These are phyloP conservation scores for Boletellus sp. DNA, from an alignment of 768 basidiomycete genomes.

Conservation along the genomic window DNA sequence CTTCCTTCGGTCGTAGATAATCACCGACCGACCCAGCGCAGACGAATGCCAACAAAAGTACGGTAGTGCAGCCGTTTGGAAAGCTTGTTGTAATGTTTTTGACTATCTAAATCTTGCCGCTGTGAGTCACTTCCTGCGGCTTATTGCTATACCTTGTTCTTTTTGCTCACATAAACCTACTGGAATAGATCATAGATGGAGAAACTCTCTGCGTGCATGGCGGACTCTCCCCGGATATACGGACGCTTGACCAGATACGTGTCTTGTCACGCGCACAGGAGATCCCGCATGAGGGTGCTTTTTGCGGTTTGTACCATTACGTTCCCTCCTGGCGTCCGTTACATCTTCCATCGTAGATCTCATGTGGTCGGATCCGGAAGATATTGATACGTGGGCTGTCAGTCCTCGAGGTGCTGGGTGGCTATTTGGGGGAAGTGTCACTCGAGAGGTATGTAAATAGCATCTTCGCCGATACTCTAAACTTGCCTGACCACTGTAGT, in stretches of 20 bases:
- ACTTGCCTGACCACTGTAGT: conserved; percentile 43
- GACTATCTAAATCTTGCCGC: conserved; percentile 95
- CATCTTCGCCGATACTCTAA: background rate
- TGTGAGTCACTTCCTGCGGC: conserved; percentile 41
- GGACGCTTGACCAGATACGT: conserved; percentile 91
- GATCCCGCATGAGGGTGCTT: conserved; percentile 98
- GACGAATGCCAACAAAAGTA: conserved; percentile 99
- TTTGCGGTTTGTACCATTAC: conserved; percentile 61
- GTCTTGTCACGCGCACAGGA: conserved; percentile 94
- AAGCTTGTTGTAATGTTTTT: conserved; percentile 94
- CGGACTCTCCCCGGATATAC: conserved; percentile 92
- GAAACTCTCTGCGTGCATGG: conserved; percentile 92
- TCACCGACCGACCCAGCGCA: conserved; percentile 23
- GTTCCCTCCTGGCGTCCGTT: background rate
- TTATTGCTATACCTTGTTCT: background rate
- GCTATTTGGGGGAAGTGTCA: conserved; percentile 86
- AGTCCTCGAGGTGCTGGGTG: conserved; percentile 96
- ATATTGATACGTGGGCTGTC: conserved; percentile 94
- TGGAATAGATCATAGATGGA: conserved; percentile 83
- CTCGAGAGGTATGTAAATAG: conserved; percentile 58
- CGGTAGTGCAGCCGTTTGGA: conserved; percentile 93
- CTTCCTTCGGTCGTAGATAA: background rate
- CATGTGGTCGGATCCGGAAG: conserved; percentile 98
- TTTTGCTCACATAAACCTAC: background rate
- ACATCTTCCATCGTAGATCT: conserved; percentile 52